Evolutionary conservation across 768 basidiomycete genomes (phyloP).

Genomic region (Rhizopogon salebrosus): DNA sequence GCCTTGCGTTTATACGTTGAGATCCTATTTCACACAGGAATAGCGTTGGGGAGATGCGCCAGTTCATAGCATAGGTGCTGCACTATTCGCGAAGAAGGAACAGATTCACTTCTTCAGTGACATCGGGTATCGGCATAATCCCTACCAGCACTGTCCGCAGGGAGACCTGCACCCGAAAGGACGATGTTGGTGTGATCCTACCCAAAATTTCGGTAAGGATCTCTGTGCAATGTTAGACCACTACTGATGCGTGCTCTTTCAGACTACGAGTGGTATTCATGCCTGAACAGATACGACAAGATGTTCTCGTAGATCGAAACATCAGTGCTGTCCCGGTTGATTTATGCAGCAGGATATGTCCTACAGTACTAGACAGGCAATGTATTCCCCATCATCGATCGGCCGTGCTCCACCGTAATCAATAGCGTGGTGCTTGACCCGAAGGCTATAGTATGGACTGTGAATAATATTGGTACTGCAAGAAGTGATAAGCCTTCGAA

Average conservation of each 20-base stretch:
- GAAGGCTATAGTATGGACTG: constrained; percentile 73
- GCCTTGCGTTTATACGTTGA: constrained; percentile 9
- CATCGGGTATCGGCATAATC: constrained; percentile 80
- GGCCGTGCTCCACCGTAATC: background rate
- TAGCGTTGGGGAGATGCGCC: constrained; percentile 86
- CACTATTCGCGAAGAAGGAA: constrained; percentile 67
- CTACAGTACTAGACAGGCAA: background rate
- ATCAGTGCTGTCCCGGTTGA: background rate
- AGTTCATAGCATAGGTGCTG: constrained; percentile 79
- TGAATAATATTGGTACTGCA: constrained; percentile 89
- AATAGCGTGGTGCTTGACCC: background rate
- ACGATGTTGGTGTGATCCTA: constrained; percentile 69
- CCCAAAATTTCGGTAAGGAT: constrained; percentile 60
- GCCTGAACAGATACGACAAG: constrained; percentile 69
- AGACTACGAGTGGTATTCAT: constrained; percentile 89
- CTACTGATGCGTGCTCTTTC: constrained; percentile 9
- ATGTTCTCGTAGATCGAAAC: constrained; percentile 35
- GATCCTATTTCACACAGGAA: background rate
- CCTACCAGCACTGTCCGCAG: constrained; percentile 71
- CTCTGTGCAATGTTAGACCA: background rate
- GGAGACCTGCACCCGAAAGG: constrained; percentile 52
- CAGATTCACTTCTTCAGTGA: constrained; percentile 82
- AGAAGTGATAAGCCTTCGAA: background rate
- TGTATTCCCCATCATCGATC: background rate
- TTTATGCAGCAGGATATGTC: background rate